Percentiles rank a stretch among this genome's conserved stretches.
phyloP scores from a whole-genome alignment of 768 basidiomycete genomes.

The Leccinellum rugosiceps region DNA sequence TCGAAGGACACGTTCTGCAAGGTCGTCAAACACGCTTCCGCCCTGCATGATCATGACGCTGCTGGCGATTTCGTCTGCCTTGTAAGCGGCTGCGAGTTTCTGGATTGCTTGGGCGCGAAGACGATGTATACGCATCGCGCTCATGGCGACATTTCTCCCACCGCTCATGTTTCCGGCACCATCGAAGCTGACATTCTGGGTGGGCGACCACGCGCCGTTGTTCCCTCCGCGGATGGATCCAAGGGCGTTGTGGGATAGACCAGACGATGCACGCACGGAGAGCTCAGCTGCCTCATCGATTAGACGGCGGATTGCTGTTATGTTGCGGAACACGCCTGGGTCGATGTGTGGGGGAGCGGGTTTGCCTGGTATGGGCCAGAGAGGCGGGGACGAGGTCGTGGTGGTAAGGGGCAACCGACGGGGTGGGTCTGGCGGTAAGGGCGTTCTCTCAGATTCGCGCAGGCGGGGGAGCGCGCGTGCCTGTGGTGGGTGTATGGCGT shows the following conservation, averaged over 20 bases:
- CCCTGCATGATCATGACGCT: slow-evolving; percentile 97
- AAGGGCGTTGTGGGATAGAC: slow-evolving; percentile 71
- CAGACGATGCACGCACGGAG: slow-evolving; percentile 83
- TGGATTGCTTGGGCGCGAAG: slow-evolving; percentile 80
- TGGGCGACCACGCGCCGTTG: slow-evolving; percentile 56
- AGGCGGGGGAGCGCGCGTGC: slow-evolving; percentile 23
- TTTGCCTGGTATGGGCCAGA: slow-evolving; percentile 56
- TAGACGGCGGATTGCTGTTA: slow-evolving; percentile 69
- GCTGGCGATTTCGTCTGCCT: slow-evolving; percentile 85
- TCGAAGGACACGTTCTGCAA: slow-evolving; percentile 84
- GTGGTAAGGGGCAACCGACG: slow-evolving; percentile 35
- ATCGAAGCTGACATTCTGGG: slow-evolving; percentile 64
- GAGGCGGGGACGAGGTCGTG: slow-evolving; percentile 41
- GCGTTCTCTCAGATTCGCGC: slow-evolving; percentile 40
- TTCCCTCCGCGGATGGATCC: slow-evolving; percentile 53
- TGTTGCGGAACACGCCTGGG: slow-evolving; percentile 79
- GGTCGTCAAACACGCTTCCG: slow-evolving; percentile 86
- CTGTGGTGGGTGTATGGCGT: slow-evolving; percentile 9
- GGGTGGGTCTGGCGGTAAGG: slow-evolving; percentile 43
- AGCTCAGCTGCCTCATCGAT: slow-evolving; percentile 90
- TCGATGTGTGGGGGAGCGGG: slow-evolving; percentile 85
- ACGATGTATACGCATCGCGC: slow-evolving; percentile 78
- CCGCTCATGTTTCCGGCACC: slow-evolving; percentile 49
- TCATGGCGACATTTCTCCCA: slow-evolving; percentile 80
- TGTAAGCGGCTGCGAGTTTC: slow-evolving; percentile 83